These are phyloP conservation scores for Drechslera avenae DNA, from an alignment of 2,329 filamentous ascomycete genomes.

Conservation along the genomic window DNA sequence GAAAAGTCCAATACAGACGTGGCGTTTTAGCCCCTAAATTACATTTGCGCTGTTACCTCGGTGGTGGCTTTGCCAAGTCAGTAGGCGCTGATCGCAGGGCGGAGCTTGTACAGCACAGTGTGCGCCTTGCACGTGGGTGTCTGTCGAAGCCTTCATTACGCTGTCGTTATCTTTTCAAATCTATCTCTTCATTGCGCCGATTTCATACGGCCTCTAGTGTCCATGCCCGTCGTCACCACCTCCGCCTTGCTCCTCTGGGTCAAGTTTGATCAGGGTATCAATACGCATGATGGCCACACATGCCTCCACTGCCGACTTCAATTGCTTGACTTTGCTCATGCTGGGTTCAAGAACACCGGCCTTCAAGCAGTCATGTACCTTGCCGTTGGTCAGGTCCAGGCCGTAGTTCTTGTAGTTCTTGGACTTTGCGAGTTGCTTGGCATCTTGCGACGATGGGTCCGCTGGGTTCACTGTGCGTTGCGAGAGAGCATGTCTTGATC, in stretches of 20 bases:
- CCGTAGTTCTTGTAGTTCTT: conserved; percentile 99
- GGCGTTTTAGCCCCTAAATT: background rate
- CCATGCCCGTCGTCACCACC: conserved; percentile 82
- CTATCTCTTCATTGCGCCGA: conserved; percentile 7
- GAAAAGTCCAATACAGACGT: background rate
- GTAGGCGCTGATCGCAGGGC: background rate
- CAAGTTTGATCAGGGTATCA: conserved; percentile 96
- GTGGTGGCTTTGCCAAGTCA: conserved; percentile 1
- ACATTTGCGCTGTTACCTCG: background rate
- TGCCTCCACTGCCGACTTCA: conserved; percentile 98
- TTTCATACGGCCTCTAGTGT: conserved; percentile 59
- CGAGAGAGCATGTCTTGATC: conserved; percentile 89
- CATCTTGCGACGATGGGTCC: conserved; percentile 68
- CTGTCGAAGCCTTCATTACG: conserved; percentile 17
- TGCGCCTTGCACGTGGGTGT: conserved; percentile 12
- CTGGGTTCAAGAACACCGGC: conserved; percentile 93
- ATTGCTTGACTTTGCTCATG: conserved; percentile 96
- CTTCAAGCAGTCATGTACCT: conserved; percentile 92
- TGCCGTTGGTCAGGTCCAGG: conserved; percentile 84
- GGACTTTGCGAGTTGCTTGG: conserved; percentile 87
- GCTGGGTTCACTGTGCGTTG: conserved; percentile 79
- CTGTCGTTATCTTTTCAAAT: conserved; percentile 15
- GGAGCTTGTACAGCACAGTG: background rate
- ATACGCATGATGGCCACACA: conserved; percentile 99
- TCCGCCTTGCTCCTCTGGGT: conserved; percentile 79